Conservation (phyloP, 2,329 filamentous ascomycete genomes). For the Malbranchea zuffiana region DNA sequence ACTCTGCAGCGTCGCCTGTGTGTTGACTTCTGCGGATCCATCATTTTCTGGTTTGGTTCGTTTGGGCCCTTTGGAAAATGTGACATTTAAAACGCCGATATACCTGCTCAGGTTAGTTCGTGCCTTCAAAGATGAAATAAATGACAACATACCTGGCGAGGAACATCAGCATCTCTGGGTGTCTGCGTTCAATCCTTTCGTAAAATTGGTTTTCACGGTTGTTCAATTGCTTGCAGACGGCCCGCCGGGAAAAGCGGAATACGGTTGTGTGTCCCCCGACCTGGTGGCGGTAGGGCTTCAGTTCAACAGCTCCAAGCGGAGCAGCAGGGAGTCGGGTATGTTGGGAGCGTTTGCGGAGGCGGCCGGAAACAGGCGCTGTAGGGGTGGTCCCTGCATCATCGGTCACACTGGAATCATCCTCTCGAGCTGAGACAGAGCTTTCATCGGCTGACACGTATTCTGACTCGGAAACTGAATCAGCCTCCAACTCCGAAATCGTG, state of each 20-base stretch:
- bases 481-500: slow-evolving; percentile 28
- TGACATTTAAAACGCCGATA: slow-evolving; percentile 93
- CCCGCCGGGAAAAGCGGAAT: slow-evolving; percentile 87
- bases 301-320: slow-evolving; percentile 80
- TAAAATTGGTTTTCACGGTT: slow-evolving; percentile 99
- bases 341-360: slow-evolving; percentile 22
- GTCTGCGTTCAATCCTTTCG: slow-evolving; percentile 82
- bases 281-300: slow-evolving; percentile 95
- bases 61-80: slow-evolving; percentile 73
- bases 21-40: slow-evolving; percentile 13
- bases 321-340: slow-evolving; percentile 18
- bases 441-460: slow-evolving; percentile 36
- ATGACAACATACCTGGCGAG: slow-evolving; percentile 58
- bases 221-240: slow-evolving; percentile 96
- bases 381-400: slow-evolving; percentile 44
- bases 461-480: slow-evolving; percentile 36
- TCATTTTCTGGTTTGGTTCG: slow-evolving; percentile 39
- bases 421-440: slow-evolving; percentile 32
- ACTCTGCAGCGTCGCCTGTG: slow-evolving; percentile 2
- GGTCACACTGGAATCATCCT: slow-evolving; percentile 44
- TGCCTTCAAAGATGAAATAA: slow-evolving; percentile 2
- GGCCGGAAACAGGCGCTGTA: slow-evolving; percentile 22
- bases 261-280: slow-evolving; percentile 94
- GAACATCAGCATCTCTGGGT: slow-evolving; percentile 81
- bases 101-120: too few species aligned